Evolutionary conservation across 352 stramenopile species (phyloP), one percentile per base, ranked within the genome.

Genomic region (Salisapilia sapeloensis): DNA sequence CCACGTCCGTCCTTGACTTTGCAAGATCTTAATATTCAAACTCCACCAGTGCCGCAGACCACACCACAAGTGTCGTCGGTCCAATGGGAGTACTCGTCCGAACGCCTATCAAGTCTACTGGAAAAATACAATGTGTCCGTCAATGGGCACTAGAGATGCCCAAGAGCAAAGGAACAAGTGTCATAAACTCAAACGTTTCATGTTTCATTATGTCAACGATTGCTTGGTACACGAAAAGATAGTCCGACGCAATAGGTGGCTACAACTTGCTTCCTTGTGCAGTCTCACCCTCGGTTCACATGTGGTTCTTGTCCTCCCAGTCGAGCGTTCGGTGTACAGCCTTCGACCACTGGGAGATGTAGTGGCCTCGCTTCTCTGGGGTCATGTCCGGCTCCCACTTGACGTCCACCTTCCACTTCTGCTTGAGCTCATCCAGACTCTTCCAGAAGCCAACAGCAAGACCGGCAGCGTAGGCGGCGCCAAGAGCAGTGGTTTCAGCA

Each of bases 371-470:
- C 42, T 51, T 72, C 18, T 60, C 46, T 4, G 53, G 20, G 26
- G 64, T 46, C 64, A 91, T 89, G 33, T 77, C 48, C 11, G 77
- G 67, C 30, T 76, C 56, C 66, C 70, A 92, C 30, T 56, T 79
- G 4, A 62, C 54, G 28, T 56, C 63, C 35, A 76, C 56, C 40
- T 83, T 64, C 75, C 70, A 91, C 44, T 82, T 84, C 38, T 74
- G 58, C 17, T 62, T 60, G 17, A 96, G 44, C 30, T 93, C 77
- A 21, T 93, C 77, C 15, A 78, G 33, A 16, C 71, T 84, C 42
- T 86, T 83, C 85, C 86, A 99, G 25, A 97, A 87, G 16, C 92
- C 93, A 5, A 98, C 92, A 14, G 94, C 93, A 19, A 99, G 63
- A 44, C 95, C 95, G 5, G 94, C 94, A 19, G 90, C 93, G 51